Base-by-base conservation (phyloP, 495 filamentous ascomycete species). In the Tuber brumale region DNA sequence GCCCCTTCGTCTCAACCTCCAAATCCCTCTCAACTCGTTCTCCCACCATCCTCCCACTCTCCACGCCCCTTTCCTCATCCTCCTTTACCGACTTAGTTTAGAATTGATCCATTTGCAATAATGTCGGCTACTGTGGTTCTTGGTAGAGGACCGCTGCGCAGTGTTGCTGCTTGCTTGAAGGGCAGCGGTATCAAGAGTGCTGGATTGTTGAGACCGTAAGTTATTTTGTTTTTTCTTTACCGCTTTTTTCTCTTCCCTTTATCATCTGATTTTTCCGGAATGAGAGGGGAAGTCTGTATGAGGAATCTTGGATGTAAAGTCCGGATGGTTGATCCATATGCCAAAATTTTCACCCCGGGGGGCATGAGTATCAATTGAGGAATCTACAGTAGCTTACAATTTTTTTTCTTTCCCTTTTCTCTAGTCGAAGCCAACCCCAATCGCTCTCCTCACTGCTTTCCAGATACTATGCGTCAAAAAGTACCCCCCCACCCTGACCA, bases 401-500 rank as follows among this genome's bases (percentile, higher is more conserved):
- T 27, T 35, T 35, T 18, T 66, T 27, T 35, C 57, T 66, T 35
- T 66, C 27, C 46, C 75, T 57, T 57, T n/a, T 23, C 41, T 48
- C 72, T 39, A 83, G 81, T 69, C 77, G 76, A 61, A 83, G 74
- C 19, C 77, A 79, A 66, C 74, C 77, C 19, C 82, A 81, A 74
- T 78, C 69, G 71, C 76, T 83, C n/a, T 61, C 79, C 69, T 74
- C 79, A 43, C 69, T 79, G 3, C 87, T 93, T 81, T 87, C 89
- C 76, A 86, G 91, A 84, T 92, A 87, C 85, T 93, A 93, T 88
- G 91, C 91, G 83, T 91, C 90, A 44, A 93, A 93, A 88, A 89
- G 91, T 93, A 88, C 84, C 87, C 76, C 72, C 41, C 57, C 57
- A 44, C 81, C 75, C 45, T 75, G 74, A 73, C 76, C 74, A 46